phyloP scores from a whole-genome alignment of 257 asterid genomes.

The Anisodus tanguticus region DNA sequence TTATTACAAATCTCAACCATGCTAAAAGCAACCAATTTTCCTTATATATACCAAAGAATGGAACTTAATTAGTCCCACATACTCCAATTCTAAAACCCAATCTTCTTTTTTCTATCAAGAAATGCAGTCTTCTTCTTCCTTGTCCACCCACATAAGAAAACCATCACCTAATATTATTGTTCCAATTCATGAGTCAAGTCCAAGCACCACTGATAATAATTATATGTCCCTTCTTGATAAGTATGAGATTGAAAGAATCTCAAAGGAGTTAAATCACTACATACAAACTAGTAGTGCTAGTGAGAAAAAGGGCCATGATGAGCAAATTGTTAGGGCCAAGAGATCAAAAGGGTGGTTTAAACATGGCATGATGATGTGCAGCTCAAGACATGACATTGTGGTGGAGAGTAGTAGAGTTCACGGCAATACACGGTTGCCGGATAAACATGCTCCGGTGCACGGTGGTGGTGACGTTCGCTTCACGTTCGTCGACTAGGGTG shows the following conservation, averaged over 20 bases:
- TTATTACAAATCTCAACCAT: too few species aligned
- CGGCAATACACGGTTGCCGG: neutral
- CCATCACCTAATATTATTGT: neutral
- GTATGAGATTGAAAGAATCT: conserved; percentile 27
- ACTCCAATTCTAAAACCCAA: neutral
- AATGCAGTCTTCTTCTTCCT: neutral
- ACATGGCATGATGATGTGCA: neutral
- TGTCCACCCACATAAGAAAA: neutral
- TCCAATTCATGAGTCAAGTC: neutral
- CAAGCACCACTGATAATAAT: neutral
- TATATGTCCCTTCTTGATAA: conserved; percentile 7
- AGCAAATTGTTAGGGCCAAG: neutral
- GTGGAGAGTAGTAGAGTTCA: neutral
- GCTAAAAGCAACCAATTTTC: neutral
- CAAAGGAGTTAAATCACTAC: conserved; percentile 22
- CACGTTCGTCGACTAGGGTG: neutral
- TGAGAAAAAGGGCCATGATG: neutral
- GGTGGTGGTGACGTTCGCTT: neutral
- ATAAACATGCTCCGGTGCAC: neutral
- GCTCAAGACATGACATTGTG: neutral
- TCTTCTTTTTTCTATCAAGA: neutral
- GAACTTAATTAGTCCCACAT: neutral
- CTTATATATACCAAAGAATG: neutral
- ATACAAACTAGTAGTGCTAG: neutral
- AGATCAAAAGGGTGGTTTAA: conserved; percentile 19